Evolutionary conservation across 345 rosid species (phyloP), one percentile per base, ranked within the genome.

Genomic region (Rubroshorea leprosula): DNA sequence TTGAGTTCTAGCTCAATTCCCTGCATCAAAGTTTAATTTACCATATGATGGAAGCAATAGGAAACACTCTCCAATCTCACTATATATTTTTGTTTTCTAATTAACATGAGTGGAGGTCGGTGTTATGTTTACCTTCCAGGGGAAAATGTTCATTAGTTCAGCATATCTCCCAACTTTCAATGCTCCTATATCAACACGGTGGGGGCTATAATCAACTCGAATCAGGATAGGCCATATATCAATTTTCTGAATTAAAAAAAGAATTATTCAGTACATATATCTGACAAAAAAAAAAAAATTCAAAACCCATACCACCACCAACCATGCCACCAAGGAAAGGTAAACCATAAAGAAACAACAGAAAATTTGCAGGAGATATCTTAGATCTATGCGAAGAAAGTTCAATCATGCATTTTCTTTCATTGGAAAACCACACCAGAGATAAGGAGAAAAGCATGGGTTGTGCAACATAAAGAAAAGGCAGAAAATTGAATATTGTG

Each of bases 71-170:
- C 20, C 0, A 6, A 35, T 13, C 17, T 14, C 45, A 31, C 20
- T 49, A 0, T 0, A n/a, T 2, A 17, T 35, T 35, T 35, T 3
- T n/a, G n/a, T n/a, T n/a, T n/a, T n/a, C n/a, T 2, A 3, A 35
- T 2, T 6, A 13, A 35, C 41, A 35, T 35, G 41, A 35, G 41
- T 6, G 1, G 31, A 27, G 31, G 31, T n/a, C n/a, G n/a, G n/a
- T n/a, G n/a, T n/a, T n/a, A n/a, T n/a, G 41, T 58, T 69, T 71
- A 89, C 99, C 99, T 89, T 93, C 97, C 96, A 93, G 51, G 92
- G 95, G 59, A 89, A 86, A 67, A 93, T 78, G 75, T 93, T 93
- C 55, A 83, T 86, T 57, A 93, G 97, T 76, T 93, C 97, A 69
- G 81, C 90, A 67, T 78, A 87, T 68, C 87, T 89, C 52, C 99